These are phyloP conservation scores for Flaveria robusta DNA, from an alignment of 129 eudicot genomes.

Conservation along the genomic window DNA sequence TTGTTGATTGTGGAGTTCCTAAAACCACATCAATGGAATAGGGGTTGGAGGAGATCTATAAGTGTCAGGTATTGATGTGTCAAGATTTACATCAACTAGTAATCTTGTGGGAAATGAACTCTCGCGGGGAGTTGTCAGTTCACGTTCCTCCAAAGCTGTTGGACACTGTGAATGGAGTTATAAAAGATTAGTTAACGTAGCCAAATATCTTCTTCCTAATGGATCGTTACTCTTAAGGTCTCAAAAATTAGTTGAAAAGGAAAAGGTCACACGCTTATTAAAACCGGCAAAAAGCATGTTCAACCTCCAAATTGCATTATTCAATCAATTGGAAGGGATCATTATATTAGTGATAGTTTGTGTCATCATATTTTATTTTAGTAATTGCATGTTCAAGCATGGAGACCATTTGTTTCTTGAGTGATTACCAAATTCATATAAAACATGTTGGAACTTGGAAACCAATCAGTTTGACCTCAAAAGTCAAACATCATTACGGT, in stretches of 20 bases:
- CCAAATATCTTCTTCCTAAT: neutral
- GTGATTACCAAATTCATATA: neutral
- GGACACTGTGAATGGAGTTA: conserved; percentile 55
- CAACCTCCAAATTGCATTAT: too few relatives aligned
- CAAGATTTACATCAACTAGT: conserved; percentile 54
- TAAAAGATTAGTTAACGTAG: neutral
- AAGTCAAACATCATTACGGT: neutral
- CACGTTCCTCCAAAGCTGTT: conserved; percentile 51
- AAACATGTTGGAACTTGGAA: neutral
- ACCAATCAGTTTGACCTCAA: conserved; percentile 1
- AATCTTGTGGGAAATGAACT: conserved; percentile 41
- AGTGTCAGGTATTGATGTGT: conserved; percentile 70
- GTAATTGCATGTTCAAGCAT: neutral
- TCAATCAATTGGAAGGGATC: too few relatives aligned
- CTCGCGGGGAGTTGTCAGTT: conserved; percentile 44
- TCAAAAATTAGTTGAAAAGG: neutral
- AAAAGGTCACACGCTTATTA: neutral
- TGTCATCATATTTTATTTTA: too few relatives aligned
- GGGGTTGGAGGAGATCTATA: conserved; percentile 74
- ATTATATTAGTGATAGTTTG: too few relatives aligned
- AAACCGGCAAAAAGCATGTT: neutral
- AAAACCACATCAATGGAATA: conserved; percentile 69
- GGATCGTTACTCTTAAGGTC: neutral
- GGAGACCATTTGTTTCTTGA: neutral
- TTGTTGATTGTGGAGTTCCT: conserved; percentile 52